Conservation (phyloP, 495 filamentous ascomycete species). For the Xylaria telfairii region DNA sequence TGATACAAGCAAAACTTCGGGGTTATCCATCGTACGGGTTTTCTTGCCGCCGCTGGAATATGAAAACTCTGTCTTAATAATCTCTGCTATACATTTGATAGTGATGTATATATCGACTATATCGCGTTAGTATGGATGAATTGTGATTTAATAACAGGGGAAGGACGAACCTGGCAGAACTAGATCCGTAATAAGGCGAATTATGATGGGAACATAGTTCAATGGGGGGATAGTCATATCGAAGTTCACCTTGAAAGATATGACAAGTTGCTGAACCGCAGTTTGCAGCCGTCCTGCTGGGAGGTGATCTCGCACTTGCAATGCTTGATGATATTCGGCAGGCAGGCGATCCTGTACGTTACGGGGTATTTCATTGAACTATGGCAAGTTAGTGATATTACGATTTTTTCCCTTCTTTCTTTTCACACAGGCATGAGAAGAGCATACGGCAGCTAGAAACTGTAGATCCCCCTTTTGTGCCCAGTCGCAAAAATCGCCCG, state of each 20-base stretch:
- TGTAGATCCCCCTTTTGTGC: slow-evolving; percentile 48
- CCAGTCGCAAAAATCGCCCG: slow-evolving; percentile 54
- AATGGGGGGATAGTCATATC: slow-evolving; percentile 73
- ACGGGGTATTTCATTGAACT: slow-evolving; percentile 62
- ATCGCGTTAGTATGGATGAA: slow-evolving; percentile 26
- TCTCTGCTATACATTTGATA: slow-evolving; percentile 61
- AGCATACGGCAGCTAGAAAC: slow-evolving; percentile 47
- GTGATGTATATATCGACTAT: slow-evolving; percentile 72
- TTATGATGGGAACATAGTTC: slow-evolving; percentile 69
- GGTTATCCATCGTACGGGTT: slow-evolving; percentile 54
- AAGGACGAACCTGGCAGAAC: slow-evolving; percentile 74
- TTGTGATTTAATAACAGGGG: neutral
- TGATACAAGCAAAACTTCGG: slow-evolving; percentile 74
- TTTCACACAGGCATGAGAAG: neutral
- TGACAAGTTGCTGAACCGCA: slow-evolving; percentile 62
- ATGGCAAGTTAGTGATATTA: slow-evolving; percentile 28
- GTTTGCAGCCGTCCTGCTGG: slow-evolving; percentile 64
- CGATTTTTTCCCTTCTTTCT: neutral
- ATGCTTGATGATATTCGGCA: slow-evolving; percentile 58
- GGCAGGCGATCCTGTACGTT: slow-evolving; percentile 71
- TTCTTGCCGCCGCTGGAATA: slow-evolving; percentile 52
- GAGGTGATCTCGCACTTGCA: slow-evolving; percentile 62
- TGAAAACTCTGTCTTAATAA: slow-evolving; percentile 63
- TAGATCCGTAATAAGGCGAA: slow-evolving; percentile 73
- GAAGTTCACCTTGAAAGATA: slow-evolving; percentile 71